Evolutionary conservation across 2,329 filamentous ascomycete species (phyloP), one percentile per base, ranked within the genome.

Genomic region (Ophiostoma angusticollis): DNA sequence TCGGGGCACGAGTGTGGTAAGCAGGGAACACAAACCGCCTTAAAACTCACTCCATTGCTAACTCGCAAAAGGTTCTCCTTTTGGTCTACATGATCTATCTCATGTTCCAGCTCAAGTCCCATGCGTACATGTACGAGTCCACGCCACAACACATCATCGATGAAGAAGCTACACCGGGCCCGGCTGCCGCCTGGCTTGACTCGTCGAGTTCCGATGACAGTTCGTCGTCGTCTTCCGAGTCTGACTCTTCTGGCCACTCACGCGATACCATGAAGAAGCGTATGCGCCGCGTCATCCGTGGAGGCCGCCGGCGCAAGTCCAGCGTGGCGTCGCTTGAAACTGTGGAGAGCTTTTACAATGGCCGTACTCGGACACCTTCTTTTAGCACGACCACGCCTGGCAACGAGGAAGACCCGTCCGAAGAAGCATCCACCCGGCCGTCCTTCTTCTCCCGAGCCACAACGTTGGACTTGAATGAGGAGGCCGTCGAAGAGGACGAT

Each of bases 91-190:
- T 78, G 32, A 63, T 93, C 14, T 94, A 93, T 54, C 72, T 94
- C 24, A 54, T 93, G 16, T 94, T 94, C 60, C 86, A 93, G 62
- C 73, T 94, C 44, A 93, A 93, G 60, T 91, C 85, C 1, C 86
- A 94, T 55, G 73, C 84, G 8, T 93, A 93, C 61, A 78, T 94
- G 65, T 93, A 94, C 50, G 82, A 86, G 58, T 91, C 85, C 48
- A 94, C 84, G 5, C 87, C 87, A 9, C 86, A 94, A 60, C 80
- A 87, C 50, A 81, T 93, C 44, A 91, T 95, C 46, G 87, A 95
- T 49, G 85, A 91, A 51, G 87, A 94, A 56, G 79, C 84, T 0
- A 80, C 84, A 32, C 87, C 87, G 17, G 87, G 87, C 47, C 79
- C 91, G 1, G 71, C 87, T 11, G 81, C 82, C 14, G 81, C 82